Conservation (phyloP, 1,284 basidiomycete genomes). For the Cutaneotrichosporon sp. region DNA sequence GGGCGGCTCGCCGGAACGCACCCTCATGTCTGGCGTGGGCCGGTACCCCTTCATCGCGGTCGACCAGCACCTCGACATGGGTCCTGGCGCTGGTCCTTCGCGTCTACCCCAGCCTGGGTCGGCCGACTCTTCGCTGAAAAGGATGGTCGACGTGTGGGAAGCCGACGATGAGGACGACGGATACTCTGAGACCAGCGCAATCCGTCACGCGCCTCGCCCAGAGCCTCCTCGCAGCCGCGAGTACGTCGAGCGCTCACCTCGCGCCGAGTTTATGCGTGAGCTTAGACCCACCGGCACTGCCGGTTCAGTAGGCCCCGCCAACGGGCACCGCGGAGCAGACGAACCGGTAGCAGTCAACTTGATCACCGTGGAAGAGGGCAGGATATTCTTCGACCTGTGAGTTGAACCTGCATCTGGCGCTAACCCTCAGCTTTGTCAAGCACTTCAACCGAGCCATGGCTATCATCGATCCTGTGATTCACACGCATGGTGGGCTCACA, state of each 20-base stretch:
- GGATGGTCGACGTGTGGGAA: constrained; percentile 30
- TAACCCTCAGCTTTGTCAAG: constrained; percentile 30
- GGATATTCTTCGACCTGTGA: constrained; percentile 35
- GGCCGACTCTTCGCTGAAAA: constrained; percentile 22
- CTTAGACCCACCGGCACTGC: constrained; percentile 2
- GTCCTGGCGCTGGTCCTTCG: neutral
- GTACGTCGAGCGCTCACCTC: constrained; percentile 6
- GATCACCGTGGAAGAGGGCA: constrained; percentile 34
- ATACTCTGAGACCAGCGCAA: constrained; percentile 20
- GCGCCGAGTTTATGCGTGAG: constrained; percentile 7
- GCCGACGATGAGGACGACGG: constrained; percentile 23
- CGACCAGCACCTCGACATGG: constrained; percentile 9
- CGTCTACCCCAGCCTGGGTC: constrained; percentile 13
- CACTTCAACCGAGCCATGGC: constrained; percentile 35
- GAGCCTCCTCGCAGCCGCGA: constrained; percentile 4
- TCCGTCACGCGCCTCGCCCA: neutral
- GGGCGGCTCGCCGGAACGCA: constrained; percentile 17
- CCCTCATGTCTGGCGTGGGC: constrained; percentile 16
- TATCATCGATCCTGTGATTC: constrained; percentile 33
- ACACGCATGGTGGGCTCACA: constrained; percentile 27
- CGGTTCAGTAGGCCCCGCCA: neutral
- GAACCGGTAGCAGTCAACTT: constrained; percentile 37
- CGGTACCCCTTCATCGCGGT: constrained; percentile 27
- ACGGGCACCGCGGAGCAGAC: constrained; percentile 4
- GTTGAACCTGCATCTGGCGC: constrained; percentile 10